phyloP scores from a whole-genome alignment of 768 basidiomycete genomes.

The Leccinellum rugosiceps region DNA sequence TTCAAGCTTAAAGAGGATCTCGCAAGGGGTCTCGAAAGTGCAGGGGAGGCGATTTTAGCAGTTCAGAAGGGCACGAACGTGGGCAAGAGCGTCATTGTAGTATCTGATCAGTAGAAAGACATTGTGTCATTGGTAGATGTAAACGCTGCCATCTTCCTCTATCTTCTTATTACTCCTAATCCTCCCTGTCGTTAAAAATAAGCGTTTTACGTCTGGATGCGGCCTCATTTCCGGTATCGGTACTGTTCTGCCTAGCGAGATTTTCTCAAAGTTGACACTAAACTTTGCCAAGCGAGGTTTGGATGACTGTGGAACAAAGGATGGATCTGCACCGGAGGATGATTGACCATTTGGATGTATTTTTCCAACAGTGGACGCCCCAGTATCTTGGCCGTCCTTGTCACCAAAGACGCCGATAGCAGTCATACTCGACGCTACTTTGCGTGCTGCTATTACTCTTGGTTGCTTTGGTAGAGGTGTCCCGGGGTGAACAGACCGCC shows the following conservation, averaged over 20 bases:
- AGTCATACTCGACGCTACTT: neutral
- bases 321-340: neutral
- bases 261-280: constrained; percentile 12
- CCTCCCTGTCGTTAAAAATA: constrained; percentile 28
- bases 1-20: constrained; percentile 48
- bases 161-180: constrained; percentile 20
- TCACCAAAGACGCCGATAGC: neutral
- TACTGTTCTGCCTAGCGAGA: constrained; percentile 4
- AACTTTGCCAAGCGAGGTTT: constrained; percentile 23
- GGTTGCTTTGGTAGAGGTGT: constrained; percentile 13
- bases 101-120: constrained; percentile 5
- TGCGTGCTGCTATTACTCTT: constrained; percentile 1
- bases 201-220: constrained; percentile 1
- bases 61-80: constrained; percentile 35
- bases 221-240: constrained; percentile 10
- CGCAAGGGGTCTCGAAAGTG: constrained; percentile 40
- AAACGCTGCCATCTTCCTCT: constrained; percentile 23
- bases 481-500: constrained; percentile 3
- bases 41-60: constrained; percentile 37
- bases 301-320: neutral
- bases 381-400: neutral
- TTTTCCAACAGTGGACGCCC: neutral
- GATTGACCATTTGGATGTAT: neutral
- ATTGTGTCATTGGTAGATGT: constrained; percentile 4
- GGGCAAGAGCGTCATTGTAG: constrained; percentile 24